A percentile compares a stretch with the other conserved stretches of the same genome.
These are phyloP conservation scores for Rhododendron molle DNA, from an alignment of 148 eudicot species.

Conservation along the genomic window DNA sequence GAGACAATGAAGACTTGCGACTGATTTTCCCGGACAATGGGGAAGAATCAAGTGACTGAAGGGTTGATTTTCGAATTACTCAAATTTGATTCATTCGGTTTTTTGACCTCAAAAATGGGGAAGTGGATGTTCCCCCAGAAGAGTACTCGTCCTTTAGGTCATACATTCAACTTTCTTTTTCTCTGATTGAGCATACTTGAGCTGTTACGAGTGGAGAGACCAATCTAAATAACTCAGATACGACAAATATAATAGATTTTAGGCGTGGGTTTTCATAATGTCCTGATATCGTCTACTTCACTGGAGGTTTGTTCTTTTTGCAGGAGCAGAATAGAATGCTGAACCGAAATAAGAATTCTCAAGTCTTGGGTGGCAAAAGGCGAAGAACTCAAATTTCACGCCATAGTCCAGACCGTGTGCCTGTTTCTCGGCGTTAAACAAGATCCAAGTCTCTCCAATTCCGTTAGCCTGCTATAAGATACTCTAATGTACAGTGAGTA, in stretches of 20 bases:
- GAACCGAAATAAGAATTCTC: background rate
- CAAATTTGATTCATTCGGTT: background rate
- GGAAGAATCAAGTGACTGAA: conserved; percentile 26
- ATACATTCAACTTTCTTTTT: background rate
- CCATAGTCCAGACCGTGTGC: background rate
- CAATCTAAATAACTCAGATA: background rate
- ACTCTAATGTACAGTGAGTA: background rate
- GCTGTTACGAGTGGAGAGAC: background rate
- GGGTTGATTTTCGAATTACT: background rate
- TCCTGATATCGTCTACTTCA: too few relatives aligned
- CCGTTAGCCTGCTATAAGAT: background rate
- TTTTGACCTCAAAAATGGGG: background rate
- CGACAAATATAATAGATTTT: background rate
- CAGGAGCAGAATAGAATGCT: conserved; percentile 4
- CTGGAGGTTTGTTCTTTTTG: background rate
- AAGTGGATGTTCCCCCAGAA: background rate
- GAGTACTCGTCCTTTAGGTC: conserved; percentile 4
- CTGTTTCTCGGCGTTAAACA: background rate
- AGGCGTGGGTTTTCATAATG: background rate
- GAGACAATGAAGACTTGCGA: conserved; percentile 86
- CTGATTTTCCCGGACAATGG: conserved; percentile 61
- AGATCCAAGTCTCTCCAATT: background rate
- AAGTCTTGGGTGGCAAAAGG: background rate
- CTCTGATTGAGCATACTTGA: background rate
- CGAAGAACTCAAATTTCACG: background rate